phyloP scores from a whole-genome alignment of 257 asterid species.

The Marsdenia floribunda region DNA sequence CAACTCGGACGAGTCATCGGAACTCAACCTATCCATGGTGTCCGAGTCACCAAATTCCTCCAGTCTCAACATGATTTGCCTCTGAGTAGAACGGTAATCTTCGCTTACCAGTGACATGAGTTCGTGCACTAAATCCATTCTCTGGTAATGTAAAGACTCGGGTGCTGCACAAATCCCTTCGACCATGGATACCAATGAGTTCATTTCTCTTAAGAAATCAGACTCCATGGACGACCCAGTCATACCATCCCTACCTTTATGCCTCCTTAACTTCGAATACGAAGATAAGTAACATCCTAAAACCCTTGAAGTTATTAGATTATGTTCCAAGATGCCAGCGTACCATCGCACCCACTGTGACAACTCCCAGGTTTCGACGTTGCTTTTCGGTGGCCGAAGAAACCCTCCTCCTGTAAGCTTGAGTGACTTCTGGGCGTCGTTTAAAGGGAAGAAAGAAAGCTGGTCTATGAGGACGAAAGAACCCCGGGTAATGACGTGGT shows the following conservation, averaged over 20 bases:
- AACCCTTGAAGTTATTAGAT: constrained; percentile 21
- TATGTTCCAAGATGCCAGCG: constrained; percentile 29
- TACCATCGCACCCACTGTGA: constrained; percentile 40
- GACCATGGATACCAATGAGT: constrained; percentile 24
- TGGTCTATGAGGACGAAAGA: constrained; percentile 24
- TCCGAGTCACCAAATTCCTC: constrained; percentile 14
- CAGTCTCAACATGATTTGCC: constrained; percentile 28
- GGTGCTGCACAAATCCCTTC: constrained; percentile 40
- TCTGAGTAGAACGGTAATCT: constrained; percentile 33
- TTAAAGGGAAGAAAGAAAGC: constrained; percentile 13
- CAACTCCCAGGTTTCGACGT: constrained; percentile 18
- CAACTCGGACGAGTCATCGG: constrained; percentile 33
- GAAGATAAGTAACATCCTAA: constrained; percentile 21
- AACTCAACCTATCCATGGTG: constrained; percentile 14
- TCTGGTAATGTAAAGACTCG: constrained; percentile 25
- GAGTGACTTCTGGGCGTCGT: constrained; percentile 24
- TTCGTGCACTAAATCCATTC: constrained; percentile 27
- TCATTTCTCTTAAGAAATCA: constrained; percentile 22
- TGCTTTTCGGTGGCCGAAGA: constrained; percentile 4
- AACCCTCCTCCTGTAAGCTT: constrained; percentile 12
- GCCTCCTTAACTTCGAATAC: constrained; percentile 3
- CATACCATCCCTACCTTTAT: neutral
- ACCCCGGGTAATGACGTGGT: constrained; percentile 26
- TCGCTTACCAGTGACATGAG: constrained; percentile 31
- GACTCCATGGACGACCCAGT: neutral